phyloP scores from a whole-genome alignment of 768 basidiomycete genomes.

The Hygrophoropsis aurantiaca region DNA sequence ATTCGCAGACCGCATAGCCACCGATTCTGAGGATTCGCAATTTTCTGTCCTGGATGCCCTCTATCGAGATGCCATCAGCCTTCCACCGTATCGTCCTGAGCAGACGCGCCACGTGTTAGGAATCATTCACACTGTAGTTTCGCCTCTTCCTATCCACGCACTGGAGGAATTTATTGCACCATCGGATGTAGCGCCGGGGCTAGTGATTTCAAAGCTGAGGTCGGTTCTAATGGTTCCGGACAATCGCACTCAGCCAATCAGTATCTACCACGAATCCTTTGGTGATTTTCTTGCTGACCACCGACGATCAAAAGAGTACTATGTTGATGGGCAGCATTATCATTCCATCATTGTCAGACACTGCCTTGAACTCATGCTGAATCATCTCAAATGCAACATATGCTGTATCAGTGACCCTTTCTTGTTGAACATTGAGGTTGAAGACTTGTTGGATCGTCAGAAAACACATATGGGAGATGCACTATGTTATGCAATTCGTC shows the following conservation, averaged over 20 bases:
- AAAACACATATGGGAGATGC: slow-evolving; percentile 12
- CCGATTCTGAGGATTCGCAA: slow-evolving; percentile 5
- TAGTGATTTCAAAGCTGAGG: slow-evolving; percentile 11
- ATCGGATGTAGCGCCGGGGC: slow-evolving; percentile 9
- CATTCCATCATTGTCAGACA: slow-evolving; percentile 11
- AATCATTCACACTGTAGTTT: slow-evolving; percentile 10
- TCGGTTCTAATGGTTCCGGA: slow-evolving; percentile 15
- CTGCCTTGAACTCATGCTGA: slow-evolving; percentile 16
- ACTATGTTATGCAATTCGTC: slow-evolving; percentile 18
- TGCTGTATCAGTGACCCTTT: slow-evolving; percentile 12
- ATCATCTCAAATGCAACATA: slow-evolving; percentile 12
- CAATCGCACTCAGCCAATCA: slow-evolving; percentile 9
- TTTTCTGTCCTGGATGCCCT: slow-evolving; percentile 12
- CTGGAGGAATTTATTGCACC: slow-evolving; percentile 11
- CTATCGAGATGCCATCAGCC: slow-evolving; percentile 16
- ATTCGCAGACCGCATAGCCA: neutral
- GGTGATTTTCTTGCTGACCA: slow-evolving; percentile 17
- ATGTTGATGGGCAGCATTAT: slow-evolving; percentile 9
- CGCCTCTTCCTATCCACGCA: slow-evolving; percentile 12
- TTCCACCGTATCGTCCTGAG: slow-evolving; percentile 6
- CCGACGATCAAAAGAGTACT: slow-evolving; percentile 14
- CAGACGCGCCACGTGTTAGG: slow-evolving; percentile 13
- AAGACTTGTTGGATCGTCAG: slow-evolving; percentile 11
- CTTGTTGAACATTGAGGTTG: slow-evolving; percentile 11
- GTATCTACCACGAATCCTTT: slow-evolving; percentile 20